Evolutionary conservation across 1,284 basidiomycete genomes (phyloP).

Genomic region (Anthracocystis walkeri): DNA sequence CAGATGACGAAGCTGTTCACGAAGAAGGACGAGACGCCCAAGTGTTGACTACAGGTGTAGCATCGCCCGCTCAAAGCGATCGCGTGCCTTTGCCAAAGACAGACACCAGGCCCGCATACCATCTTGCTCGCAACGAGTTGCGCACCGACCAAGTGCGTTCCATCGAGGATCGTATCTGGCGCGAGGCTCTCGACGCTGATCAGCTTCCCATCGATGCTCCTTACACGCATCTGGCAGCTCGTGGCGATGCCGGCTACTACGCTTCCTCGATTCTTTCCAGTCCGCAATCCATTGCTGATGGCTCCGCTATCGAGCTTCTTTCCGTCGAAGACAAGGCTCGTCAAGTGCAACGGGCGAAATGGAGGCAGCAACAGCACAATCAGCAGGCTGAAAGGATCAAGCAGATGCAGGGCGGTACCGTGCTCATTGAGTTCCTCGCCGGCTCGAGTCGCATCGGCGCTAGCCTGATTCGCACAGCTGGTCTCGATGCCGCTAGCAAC

Average conservation of each 20-base stretch:
- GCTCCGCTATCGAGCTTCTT: constrained; percentile 36
- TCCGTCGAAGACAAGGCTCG: constrained; percentile 20
- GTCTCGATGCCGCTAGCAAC: constrained; percentile 7
- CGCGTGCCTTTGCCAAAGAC: background rate
- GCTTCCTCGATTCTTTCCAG: constrained; percentile 25
- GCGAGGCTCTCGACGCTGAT: constrained; percentile 44
- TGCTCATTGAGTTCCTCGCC: constrained; percentile 58
- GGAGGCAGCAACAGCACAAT: constrained; percentile 14
- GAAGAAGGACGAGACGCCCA: background rate
- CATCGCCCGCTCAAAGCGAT: background rate
- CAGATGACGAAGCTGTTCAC: constrained; percentile 14
- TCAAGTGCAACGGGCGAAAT: constrained; percentile 11
- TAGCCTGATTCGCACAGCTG: constrained; percentile 41
- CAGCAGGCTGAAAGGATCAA: constrained; percentile 19
- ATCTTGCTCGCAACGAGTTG: constrained; percentile 35
- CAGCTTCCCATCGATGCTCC: constrained; percentile 55
- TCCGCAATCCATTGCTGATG: constrained; percentile 20
- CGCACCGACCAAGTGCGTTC: constrained; percentile 43
- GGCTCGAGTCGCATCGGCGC: constrained; percentile 52
- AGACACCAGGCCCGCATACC: constrained; percentile 1
- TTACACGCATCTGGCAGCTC: constrained; percentile 55
- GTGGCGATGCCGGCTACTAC: constrained; percentile 22
- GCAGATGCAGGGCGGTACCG: constrained; percentile 57
- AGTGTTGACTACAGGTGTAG: background rate
- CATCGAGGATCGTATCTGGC: constrained; percentile 54